A percentile compares a stretch with the other conserved stretches of the same genome.
These are phyloP conservation scores for Arthonia radiata DNA, from an alignment of 495 filamentous ascomycete genomes.

Conservation along the genomic window DNA sequence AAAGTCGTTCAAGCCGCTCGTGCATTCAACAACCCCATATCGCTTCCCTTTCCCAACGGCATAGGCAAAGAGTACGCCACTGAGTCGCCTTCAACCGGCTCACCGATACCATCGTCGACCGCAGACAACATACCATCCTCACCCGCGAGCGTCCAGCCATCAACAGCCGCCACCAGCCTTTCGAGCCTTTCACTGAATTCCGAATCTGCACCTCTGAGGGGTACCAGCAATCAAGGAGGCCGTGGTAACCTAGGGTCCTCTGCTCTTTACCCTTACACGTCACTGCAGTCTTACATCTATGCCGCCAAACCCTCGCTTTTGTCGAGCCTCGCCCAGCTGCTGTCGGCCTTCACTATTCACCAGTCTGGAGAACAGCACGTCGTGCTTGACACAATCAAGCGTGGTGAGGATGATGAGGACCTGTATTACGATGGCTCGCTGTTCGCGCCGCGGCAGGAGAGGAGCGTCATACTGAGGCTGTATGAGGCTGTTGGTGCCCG, in stretches of 20 bases:
- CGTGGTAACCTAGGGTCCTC: constrained; percentile 69
- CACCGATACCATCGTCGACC: too few species aligned
- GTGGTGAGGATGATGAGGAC: constrained; percentile 89
- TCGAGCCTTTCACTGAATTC: too few species aligned
- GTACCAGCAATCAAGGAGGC: constrained; percentile 87
- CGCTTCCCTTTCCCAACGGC: too few species aligned
- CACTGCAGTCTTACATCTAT: neutral
- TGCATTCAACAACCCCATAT: too few species aligned
- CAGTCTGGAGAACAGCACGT: constrained; percentile 30
- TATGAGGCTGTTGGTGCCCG: constrained; percentile 85
- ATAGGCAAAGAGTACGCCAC: too few species aligned
- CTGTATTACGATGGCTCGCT: constrained; percentile 47
- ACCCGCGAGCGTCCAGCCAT: too few species aligned
- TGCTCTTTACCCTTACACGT: neutral
- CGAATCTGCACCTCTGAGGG: too few species aligned
- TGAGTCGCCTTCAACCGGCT: too few species aligned
- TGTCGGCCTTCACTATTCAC: constrained; percentile 12
- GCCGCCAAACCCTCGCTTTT: too few species aligned
- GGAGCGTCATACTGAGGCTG: constrained; percentile 56
- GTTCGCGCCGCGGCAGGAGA: constrained; percentile 28
- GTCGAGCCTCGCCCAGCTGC: constrained; percentile 10
- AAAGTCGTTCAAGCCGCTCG: constrained; percentile 19
- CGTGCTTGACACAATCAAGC: constrained; percentile 64
- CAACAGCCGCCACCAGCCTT: too few species aligned
- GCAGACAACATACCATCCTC: too few species aligned